Percentiles rank a stretch among this genome's conserved stretches.
phyloP scores from a whole-genome alignment of 805 yeast species.

The Saturnispora gosingensis region DNA sequence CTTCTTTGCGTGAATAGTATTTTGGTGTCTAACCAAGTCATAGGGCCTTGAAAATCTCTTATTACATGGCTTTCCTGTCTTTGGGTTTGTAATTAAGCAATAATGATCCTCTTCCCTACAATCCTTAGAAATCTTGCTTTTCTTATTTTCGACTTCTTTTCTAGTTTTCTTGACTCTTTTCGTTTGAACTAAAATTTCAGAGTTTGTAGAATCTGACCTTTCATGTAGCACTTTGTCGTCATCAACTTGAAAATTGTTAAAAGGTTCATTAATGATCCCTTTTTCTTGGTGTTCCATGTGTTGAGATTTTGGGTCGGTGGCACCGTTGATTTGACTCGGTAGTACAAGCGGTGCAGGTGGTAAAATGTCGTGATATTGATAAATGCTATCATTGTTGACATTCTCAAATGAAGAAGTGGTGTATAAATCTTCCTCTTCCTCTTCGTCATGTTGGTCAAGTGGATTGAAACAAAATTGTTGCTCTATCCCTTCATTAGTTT shows the following conservation, averaged over 20 bases:
- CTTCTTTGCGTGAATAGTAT: slow-evolving; percentile 86
- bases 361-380: slow-evolving; percentile 8
- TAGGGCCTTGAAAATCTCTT: slow-evolving; percentile 89
- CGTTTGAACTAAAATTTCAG: background rate
- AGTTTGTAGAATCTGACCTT: slow-evolving; percentile 4
- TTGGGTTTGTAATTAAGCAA: slow-evolving; percentile 51
- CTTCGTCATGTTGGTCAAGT: background rate
- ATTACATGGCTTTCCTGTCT: slow-evolving; percentile 54
- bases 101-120: slow-evolving; percentile 33
- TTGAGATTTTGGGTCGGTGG: background rate
- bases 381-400: background rate
- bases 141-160: slow-evolving; percentile 1
- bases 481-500: background rate
- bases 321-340: slow-evolving; percentile 5
- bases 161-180: slow-evolving; percentile 6
- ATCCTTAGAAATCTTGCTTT: background rate
- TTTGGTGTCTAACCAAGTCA: slow-evolving; percentile 91
- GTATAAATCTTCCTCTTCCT: slow-evolving; percentile 22
- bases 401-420: slow-evolving; percentile 24
- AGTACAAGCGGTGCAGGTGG: slow-evolving; percentile 12
- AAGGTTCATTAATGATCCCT: background rate
- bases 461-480: background rate
- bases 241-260: background rate
- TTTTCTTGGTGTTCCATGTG: background rate
- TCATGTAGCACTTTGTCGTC: slow-evolving; percentile 1